phyloP scores from a whole-genome alignment of 208 protist species.

The Wallacemonas sp. region DNA sequence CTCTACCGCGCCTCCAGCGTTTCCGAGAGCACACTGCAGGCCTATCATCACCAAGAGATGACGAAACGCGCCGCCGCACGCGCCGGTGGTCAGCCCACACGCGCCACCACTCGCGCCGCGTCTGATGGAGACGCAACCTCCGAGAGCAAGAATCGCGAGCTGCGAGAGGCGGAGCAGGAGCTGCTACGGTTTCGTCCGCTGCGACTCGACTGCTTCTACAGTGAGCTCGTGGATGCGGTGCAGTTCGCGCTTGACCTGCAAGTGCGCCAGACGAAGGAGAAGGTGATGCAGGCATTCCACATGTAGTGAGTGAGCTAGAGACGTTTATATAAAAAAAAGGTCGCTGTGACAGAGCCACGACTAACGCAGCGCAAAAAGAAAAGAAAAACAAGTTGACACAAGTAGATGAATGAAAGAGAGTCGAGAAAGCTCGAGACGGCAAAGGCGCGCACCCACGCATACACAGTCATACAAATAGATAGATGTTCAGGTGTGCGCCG shows the following conservation, averaged over 20 bases:
- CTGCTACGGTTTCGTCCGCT: slow-evolving; percentile 54
- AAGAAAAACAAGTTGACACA: neutral
- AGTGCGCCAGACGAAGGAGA: slow-evolving; percentile 43
- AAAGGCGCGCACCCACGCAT: no score
- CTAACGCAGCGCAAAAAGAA: neutral
- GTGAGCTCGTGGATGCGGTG: slow-evolving; percentile 57
- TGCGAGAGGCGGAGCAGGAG: slow-evolving; percentile 49
- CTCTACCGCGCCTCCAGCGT: slow-evolving; percentile 69
- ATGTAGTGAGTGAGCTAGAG: slow-evolving; percentile 22
- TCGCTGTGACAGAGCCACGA: neutral
- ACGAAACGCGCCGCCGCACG: neutral
- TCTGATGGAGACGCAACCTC: neutral
- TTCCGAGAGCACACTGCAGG: slow-evolving; percentile 66
- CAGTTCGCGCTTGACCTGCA: slow-evolving; percentile 64
- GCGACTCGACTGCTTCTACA: slow-evolving; percentile 68
- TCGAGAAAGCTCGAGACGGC: no score
- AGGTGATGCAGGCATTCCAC: slow-evolving; percentile 43
- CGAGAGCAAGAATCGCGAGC: slow-evolving; percentile 17
- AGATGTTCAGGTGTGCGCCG: no score
- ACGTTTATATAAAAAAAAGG: neutral
- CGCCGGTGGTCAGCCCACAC: neutral
- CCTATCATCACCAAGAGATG: slow-evolving; percentile 24
- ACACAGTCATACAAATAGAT: no score
- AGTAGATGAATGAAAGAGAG: no score
- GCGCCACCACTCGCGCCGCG: neutral